phyloP scores from a whole-genome alignment of 176 grass and related monocot genomes.

The Otatea glauca region DNA sequence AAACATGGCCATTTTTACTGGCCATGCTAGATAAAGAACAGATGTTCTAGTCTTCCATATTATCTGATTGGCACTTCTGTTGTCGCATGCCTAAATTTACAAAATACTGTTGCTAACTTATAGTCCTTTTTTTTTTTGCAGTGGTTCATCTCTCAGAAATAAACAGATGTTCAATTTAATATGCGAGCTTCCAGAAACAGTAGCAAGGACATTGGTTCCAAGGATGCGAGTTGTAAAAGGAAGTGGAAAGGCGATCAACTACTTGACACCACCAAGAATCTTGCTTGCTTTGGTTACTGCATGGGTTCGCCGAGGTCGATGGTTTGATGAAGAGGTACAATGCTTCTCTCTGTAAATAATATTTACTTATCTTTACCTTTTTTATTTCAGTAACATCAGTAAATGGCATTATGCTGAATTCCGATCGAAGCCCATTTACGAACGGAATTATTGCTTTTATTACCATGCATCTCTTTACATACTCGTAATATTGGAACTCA shows the following conservation, averaged over 20 bases:
- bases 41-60: not conserved
- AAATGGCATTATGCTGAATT: not conserved
- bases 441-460: not conserved
- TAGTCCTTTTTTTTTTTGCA: constrained; percentile 54
- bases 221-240: constrained; percentile 98
- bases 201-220: constrained; percentile 92
- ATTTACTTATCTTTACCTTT: not conserved
- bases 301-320: constrained; percentile 94
- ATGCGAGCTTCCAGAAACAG: constrained; percentile 98
- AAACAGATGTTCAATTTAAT: constrained; percentile 99
- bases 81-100: constrained; percentile 12
- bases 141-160: constrained; percentile 91
- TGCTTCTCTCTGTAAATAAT: constrained; percentile 18
- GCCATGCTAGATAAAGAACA: not conserved
- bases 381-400: not conserved
- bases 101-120: constrained; percentile 1
- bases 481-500: not conserved
- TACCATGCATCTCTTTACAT: not conserved
- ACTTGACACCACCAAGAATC: constrained; percentile 96
- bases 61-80: not conserved
- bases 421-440: not conserved
- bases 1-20: not conserved
- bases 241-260: constrained; percentile 95
- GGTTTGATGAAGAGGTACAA: constrained; percentile 94
- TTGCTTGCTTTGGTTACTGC: constrained; percentile 93